Base-by-base conservation (phyloP, 2,329 filamentous ascomycete genomes). In the Saccharata proteae region DNA sequence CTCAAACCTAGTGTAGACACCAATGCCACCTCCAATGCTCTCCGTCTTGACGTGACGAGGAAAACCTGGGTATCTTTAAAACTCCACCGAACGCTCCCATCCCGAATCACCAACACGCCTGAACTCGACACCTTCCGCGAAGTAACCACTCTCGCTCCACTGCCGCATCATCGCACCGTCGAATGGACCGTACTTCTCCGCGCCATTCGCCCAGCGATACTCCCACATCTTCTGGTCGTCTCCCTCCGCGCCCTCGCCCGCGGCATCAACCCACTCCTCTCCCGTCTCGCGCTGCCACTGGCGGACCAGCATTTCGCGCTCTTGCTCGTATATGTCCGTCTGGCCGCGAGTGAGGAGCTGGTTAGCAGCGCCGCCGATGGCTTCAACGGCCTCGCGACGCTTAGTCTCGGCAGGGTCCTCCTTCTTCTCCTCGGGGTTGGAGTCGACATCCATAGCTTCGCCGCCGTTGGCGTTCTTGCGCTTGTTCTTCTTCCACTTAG, bases 131-230 rank as follows among this genome's bases (percentile, higher is more conserved):
- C 82, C 83, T 40, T 90, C 79, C 9, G 77, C 80, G 57, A 98
- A 98, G 52, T 96, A 96, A 3, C 90, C 90, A 15, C 84, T 84
- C 39, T 82, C 75, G 43, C 80, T 75, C 90, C 90, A 98, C 3
- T 82, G 80, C 45, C 76, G 73, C 90, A 98, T 96, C 21, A 79
- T 88, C 4, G 67, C 54, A 6, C 69, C 72, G 49, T 94, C 84
- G 53, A 85, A 98, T 0, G 90, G 88, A 0, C 90, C 90, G 54
- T 98, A 84, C 36, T 71, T 70, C 28, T 73, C 69, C 8, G 72
- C 82, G 16, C 74, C 80, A 48, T 93, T 88, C 22, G 75, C 77
- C 90, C 90, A 98, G 36, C 83, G 71, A 53, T 84, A 98, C 55
- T 96, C 82, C 86, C 88, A 98, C 65, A 73, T 70, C 20, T 59